These are phyloP conservation scores for Coemansia sp. DNA, from an alignment of 192 early-diverging fungal genomes.

Conservation along the genomic window DNA sequence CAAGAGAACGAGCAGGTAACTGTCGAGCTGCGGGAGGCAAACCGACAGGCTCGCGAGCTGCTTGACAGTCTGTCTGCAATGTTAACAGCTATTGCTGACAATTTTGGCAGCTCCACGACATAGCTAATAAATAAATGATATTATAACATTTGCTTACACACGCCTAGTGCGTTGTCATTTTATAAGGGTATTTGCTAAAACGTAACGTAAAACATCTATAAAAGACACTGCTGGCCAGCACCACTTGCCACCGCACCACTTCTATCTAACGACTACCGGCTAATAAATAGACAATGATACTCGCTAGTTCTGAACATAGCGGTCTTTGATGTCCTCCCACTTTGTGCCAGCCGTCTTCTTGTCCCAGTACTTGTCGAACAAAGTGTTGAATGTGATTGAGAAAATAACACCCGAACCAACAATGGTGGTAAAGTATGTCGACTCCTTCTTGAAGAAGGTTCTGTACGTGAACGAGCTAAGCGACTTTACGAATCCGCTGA, in stretches of 20 bases:
- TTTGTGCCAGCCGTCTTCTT: conserved; percentile 50
- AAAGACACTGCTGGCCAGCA: background rate
- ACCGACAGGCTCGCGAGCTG: conserved; percentile 29
- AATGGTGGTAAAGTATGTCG: conserved; percentile 49
- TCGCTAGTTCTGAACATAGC: conserved; percentile 27
- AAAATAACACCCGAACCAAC: conserved; percentile 38
- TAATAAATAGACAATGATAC: background rate
- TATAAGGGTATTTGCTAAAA: background rate
- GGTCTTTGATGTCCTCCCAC: conserved; percentile 52
- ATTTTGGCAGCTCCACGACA: conserved; percentile 14
- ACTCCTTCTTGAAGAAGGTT: conserved; percentile 53
- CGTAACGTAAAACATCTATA: background rate
- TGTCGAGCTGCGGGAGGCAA: conserved; percentile 32
- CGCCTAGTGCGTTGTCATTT: background rate
- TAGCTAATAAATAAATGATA: background rate
- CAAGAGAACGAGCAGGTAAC: conserved; percentile 34
- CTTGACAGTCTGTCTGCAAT: conserved; percentile 16
- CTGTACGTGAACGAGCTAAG: conserved; percentile 44
- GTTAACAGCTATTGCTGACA: conserved; percentile 28
- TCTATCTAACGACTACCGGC: no score
- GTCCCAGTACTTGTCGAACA: conserved; percentile 50
- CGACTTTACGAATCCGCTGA: conserved; percentile 36
- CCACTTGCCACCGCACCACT: background rate
- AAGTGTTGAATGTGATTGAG: conserved; percentile 43
- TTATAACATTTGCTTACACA: background rate